These are phyloP conservation scores for Blastomyces parvus DNA, from an alignment of 2,329 filamentous ascomycete genomes.

Conservation along the genomic window DNA sequence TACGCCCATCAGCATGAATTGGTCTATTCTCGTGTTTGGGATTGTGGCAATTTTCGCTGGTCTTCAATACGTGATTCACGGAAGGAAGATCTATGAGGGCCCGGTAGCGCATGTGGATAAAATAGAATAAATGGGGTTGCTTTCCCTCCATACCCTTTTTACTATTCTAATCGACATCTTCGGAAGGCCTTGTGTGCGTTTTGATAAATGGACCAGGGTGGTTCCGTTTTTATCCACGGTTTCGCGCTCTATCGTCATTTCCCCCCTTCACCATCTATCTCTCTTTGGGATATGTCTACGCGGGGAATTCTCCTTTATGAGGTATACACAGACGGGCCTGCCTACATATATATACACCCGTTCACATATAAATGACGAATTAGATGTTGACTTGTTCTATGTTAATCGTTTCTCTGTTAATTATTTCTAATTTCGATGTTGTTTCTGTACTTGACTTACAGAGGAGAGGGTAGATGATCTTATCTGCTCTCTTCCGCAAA, in stretches of 20 bases:
- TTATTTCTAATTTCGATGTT: not conserved
- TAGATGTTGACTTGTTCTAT: not conserved
- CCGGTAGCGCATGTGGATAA: constrained; percentile 14
- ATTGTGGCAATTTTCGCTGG: constrained; percentile 16
- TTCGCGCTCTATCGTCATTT: not conserved
- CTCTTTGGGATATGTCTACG: not conserved
- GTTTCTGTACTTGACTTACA: not conserved
- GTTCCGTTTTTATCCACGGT: not conserved
- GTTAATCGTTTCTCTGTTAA: not conserved
- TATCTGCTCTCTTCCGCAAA: not conserved
- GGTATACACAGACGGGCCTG: too few species aligned
- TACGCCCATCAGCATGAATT: constrained; percentile 32
- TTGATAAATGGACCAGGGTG: not conserved
- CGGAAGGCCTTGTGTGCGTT: not conserved
- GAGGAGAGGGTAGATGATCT: not conserved
- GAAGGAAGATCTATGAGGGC: constrained; percentile 15
- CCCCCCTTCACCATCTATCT: not conserved
- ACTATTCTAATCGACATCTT: not conserved
- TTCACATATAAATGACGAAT: not conserved
- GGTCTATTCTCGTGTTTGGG: constrained; percentile 28
- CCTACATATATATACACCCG: not conserved
- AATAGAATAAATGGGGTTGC: constrained; percentile 1
- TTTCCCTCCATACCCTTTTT: not conserved
- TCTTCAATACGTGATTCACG: constrained; percentile 15
- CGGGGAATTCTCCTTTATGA: not conserved